Evolutionary conservation across 2,329 filamentous ascomycete genomes (phyloP).

Genomic region (Berkeleyomyces rouxiae): DNA sequence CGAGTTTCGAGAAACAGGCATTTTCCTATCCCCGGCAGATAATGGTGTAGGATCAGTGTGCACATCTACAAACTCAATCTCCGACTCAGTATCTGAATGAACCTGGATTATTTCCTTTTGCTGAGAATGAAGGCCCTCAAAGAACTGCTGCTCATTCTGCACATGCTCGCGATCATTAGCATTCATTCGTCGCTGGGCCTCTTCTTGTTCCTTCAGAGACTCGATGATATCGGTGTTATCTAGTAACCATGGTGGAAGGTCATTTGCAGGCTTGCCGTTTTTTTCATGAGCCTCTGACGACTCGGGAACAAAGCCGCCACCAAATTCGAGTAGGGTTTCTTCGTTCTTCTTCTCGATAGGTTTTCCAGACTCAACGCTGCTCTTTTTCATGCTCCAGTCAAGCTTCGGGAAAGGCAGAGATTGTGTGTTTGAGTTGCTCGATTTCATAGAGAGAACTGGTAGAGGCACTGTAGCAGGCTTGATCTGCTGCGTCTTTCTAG

Average conservation of each 20-base stretch:
- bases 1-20: not conserved
- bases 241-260: constrained; percentile 60
- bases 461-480: not conserved
- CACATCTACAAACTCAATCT: constrained; percentile 39
- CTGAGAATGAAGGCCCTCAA: constrained; percentile 18
- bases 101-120: constrained; percentile 42
- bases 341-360: not conserved
- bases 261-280: constrained; percentile 30
- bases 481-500: constrained; percentile 21
- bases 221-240: constrained; percentile 50
- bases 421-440: constrained; percentile 42
- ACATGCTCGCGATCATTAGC: constrained; percentile 44
- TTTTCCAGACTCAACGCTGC: not conserved
- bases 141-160: constrained; percentile 31
- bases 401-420: constrained; percentile 85
- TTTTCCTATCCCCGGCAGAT: not conserved
- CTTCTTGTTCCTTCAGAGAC: constrained; percentile 40
- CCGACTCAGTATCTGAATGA: constrained; percentile 37
- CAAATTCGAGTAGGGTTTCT: not conserved
- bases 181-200: constrained; percentile 40
- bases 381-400: constrained; percentile 29
- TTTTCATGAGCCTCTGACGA: constrained; percentile 3
- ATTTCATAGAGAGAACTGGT: not conserved
- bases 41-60: too few relatives aligned
- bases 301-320: constrained; percentile 7